phyloP scores from a whole-genome alignment of 2,329 filamentous ascomycete genomes.

The Aspergillus sp. region DNA sequence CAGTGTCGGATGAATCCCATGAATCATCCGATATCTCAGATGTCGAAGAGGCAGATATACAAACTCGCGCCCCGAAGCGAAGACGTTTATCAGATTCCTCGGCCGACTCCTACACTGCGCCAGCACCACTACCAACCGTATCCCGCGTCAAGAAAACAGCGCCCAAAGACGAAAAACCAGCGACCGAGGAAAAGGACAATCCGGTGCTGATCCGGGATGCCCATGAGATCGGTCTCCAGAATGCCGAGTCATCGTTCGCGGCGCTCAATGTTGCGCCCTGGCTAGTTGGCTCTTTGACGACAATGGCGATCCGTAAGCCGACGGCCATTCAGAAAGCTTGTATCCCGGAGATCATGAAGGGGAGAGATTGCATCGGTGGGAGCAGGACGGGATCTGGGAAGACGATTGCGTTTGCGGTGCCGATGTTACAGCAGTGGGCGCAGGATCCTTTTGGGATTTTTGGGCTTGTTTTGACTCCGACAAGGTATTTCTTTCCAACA shows the following conservation, averaged over 20 bases:
- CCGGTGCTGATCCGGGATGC: conserved; percentile 33
- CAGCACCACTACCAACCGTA: conserved; percentile 27
- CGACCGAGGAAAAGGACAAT: conserved; percentile 17
- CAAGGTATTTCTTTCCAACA: conserved; percentile 43
- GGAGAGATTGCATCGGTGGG: conserved; percentile 88
- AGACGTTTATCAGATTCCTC: conserved; percentile 31
- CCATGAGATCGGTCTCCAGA: conserved; percentile 35
- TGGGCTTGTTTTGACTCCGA: conserved; percentile 80
- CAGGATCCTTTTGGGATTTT: conserved; percentile 88
- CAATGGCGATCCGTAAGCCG: conserved; percentile 74
- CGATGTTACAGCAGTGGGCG: conserved; percentile 88
- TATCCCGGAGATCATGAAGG: conserved; percentile 85
- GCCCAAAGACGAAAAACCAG: conserved; percentile 10
- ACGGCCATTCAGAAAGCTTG: conserved; percentile 89
- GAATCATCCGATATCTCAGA: conserved; percentile 9
- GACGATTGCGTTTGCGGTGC: conserved; percentile 89
- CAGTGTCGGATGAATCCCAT: conserved; percentile 12
- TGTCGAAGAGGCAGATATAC: conserved; percentile 11
- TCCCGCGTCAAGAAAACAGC: conserved; percentile 36
- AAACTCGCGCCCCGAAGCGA: conserved; percentile 28
- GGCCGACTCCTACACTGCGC: conserved; percentile 24
- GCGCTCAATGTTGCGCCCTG: conserved; percentile 69
- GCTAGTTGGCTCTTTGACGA: conserved; percentile 70
- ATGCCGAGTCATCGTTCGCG: conserved; percentile 52
- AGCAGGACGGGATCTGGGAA: conserved; percentile 95